phyloP scores from a whole-genome alignment of 352 stramenopile species.

The Pythium oligandrum region DNA sequence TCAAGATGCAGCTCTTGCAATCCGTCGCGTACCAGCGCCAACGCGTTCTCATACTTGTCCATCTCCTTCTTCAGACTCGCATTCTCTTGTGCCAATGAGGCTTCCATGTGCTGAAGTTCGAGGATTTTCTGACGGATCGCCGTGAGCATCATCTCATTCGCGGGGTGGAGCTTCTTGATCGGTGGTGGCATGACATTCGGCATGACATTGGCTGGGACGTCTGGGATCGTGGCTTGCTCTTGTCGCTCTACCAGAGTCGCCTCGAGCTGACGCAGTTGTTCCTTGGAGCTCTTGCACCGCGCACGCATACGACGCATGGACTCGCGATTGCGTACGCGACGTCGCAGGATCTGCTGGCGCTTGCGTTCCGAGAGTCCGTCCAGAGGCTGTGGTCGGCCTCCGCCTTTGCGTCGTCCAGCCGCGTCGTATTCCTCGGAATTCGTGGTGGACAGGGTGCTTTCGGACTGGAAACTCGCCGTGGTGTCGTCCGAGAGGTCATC shows the following conservation, averaged over 20 bases:
- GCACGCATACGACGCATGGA: conserved; percentile 26
- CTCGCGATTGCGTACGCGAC: conserved; percentile 24
- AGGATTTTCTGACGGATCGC: conserved; percentile 1
- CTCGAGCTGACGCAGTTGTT: conserved; percentile 13
- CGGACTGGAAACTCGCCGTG: neutral
- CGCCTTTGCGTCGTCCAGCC: conserved; percentile 5
- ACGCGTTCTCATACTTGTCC: conserved; percentile 16
- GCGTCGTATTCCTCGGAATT: neutral
- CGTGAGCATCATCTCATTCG: neutral
- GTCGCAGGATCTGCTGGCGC: conserved; percentile 13
- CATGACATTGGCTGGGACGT: neutral
- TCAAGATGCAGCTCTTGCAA: conserved; percentile 5
- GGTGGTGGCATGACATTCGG: neutral
- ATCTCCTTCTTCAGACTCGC: conserved; percentile 7
- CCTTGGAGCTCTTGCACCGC: conserved; percentile 20
- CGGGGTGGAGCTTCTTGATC: neutral
- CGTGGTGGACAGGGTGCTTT: too few relatives aligned
- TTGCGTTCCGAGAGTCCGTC: conserved; percentile 14
- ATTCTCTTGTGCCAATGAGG: conserved; percentile 11
- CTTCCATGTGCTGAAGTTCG: conserved; percentile 10
- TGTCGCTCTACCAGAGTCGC: neutral
- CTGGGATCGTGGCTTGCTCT: neutral
- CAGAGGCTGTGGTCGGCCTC: conserved; percentile 9
- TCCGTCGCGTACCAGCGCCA: conserved; percentile 4
- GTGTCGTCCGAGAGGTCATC: neutral